Base-by-base conservation (phyloP, 768 basidiomycete species). In the Mycena belliarum region DNA sequence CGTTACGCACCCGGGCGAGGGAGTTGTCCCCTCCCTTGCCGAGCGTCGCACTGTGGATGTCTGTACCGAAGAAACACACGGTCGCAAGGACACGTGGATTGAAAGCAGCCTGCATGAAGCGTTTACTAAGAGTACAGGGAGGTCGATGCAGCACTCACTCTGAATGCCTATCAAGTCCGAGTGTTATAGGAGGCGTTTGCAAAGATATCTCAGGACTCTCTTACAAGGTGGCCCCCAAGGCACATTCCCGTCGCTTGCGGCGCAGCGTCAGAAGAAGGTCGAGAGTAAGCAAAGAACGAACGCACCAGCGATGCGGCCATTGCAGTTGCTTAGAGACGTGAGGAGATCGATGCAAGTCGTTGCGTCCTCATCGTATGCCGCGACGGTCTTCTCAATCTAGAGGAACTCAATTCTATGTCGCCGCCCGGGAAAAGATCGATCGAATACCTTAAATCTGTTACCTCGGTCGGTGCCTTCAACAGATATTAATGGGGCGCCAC, bases 31-130 rank as follows among this genome's bases (percentile, higher is more conserved):
- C 84, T 8, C 91, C 89, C 67, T 87, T 88, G 6, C 95, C 95
- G 21, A 98, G 85, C 0, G 92, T 86, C 1, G 91, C 91, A 46
- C 79, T 79, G 72, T 98, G 96, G 44, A 98, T 85, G 69, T 96
- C 95, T 16, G 96, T 98, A 2, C 91, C 93, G 68, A 98, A 98
- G 77, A 92, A 98, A 74, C 95, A 97, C 40, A 96, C 91, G 0
- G 91, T 81, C 1, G 95, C 78, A 4, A 92, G 77, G 23, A 97
- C 82, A 32, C 95, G 85, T 6, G 81, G 76, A 69, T 98, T 90
- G 68, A 98, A 95, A 0, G 94, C 91, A 47, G 92, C 92, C 92
- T 95, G 56, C 6, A 40, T 26, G 42, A 42, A 33, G 21, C 35
- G n/a, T 50, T 10, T 32, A 47, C 24, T n/a, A 23, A 12, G 14